phyloP scores from a whole-genome alignment of 1,139 yeast species.

The Pichia sp. region DNA sequence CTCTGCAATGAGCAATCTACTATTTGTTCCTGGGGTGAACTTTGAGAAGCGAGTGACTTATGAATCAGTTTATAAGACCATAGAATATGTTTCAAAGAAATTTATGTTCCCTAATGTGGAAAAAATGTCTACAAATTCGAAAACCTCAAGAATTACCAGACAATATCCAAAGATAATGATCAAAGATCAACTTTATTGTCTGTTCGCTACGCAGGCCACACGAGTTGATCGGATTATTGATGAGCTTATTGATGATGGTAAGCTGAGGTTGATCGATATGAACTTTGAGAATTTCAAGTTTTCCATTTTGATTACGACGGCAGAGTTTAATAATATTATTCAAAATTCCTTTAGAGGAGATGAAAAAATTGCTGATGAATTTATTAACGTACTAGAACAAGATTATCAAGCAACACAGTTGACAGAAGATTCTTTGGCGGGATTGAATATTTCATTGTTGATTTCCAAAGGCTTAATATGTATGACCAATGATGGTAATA shows the following conservation, averaged over 20 bases:
- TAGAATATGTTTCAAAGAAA: background rate
- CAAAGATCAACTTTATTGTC: slow-evolving; percentile 12
- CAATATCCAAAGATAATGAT: slow-evolving; percentile 31
- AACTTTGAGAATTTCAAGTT: slow-evolving; percentile 30
- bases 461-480: slow-evolving; percentile 5
- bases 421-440: background rate
- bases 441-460: slow-evolving; percentile 1
- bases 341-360: slow-evolving; percentile 7
- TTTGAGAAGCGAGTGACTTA: background rate
- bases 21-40: background rate
- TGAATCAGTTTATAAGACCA: background rate
- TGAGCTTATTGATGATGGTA: slow-evolving; percentile 23
- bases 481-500: slow-evolving; percentile 1
- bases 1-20: background rate
- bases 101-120: slow-evolving; percentile 4
- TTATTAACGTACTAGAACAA: background rate
- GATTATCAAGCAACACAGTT: slow-evolving; percentile 2
- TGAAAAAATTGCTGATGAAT: background rate
- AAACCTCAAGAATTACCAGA: slow-evolving; percentile 6
- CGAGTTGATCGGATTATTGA: slow-evolving; percentile 33
- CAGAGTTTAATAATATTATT: slow-evolving; percentile 23
- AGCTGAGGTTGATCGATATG: slow-evolving; percentile 26
- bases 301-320: slow-evolving; percentile 26
- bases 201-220: slow-evolving; percentile 31
- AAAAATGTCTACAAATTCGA: slow-evolving; percentile 1